Base-by-base conservation (phyloP, 345 rosid species). In the Boechera retrofracta region DNA sequence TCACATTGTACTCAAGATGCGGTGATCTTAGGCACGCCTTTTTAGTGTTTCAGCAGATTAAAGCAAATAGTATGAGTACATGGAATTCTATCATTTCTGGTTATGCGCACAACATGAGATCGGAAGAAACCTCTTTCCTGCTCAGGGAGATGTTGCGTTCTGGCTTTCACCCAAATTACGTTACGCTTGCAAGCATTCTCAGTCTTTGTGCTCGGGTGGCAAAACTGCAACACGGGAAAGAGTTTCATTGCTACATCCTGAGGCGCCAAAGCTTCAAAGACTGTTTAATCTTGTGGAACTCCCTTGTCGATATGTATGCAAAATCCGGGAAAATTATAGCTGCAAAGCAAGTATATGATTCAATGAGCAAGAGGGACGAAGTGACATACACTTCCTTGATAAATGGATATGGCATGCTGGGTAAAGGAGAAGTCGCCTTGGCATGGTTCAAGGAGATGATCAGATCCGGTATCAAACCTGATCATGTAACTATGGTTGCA, bases 381-480 rank as follows among this genome's bases (percentile, higher is more conserved):
- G 95, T 91, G 80, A 91, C 98, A 26, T 91, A 87, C 81, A 91
- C 98, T 66, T 90, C 90, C 7, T 80, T 91, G 84, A 91, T 93
- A 73, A 76, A 84, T 41, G 94, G 90, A 58, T 91, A 86, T 73
- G 93, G 95, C 21, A 71, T 87, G 76, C 73, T 83, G 62, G 95
- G 93, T 11, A 68, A 89, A 33, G 95, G 91, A 63, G 76, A 51
- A 55, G 55, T 59, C 38, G 90, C 90, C 4, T 57, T 88, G 65
- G 70, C 71, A 33, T 85, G 85, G 63, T 91, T 88, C 65, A 24
- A 81, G 15, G 86, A 87, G 76, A 93, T 93, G 97, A 57, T 75
- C 32, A 71, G 54, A 67, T 56, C 58, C 4, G 79, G 74, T 48
- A 85, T 89, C 66, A 77, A 76, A 78, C 95, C 95, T 36, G 97